Percentiles rank a stretch among this genome's conserved stretches.
These are phyloP conservation scores for Aspergillus amoenus DNA, from an alignment of 2,329 filamentous ascomycete genomes.

Conservation along the genomic window DNA sequence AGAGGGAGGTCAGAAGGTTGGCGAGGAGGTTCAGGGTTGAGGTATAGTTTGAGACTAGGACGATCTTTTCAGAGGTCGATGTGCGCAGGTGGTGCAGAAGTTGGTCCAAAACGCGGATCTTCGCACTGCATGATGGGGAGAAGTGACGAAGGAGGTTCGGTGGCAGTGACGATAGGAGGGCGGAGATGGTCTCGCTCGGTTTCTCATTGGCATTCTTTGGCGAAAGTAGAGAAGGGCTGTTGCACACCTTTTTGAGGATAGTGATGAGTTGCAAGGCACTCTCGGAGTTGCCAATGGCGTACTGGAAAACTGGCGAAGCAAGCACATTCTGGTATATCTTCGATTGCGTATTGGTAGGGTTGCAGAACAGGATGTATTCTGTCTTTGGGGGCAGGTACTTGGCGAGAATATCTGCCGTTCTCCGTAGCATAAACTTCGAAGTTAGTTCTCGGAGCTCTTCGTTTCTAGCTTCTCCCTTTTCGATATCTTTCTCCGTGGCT, in stretches of 20 bases:
- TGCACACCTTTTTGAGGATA: slow-evolving; percentile 72
- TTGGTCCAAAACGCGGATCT: slow-evolving; percentile 66
- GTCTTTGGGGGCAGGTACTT: slow-evolving; percentile 67
- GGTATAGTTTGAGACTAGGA: slow-evolving; percentile 75
- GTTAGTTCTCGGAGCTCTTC: slow-evolving; percentile 62
- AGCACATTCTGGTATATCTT: slow-evolving; percentile 64
- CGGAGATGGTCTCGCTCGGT: slow-evolving; percentile 47
- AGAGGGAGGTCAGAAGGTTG: slow-evolving; percentile 59
- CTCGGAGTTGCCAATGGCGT: slow-evolving; percentile 61
- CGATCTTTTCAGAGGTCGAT: slow-evolving; percentile 67
- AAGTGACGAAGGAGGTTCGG: slow-evolving; percentile 53
- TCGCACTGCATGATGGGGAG: slow-evolving; percentile 60
- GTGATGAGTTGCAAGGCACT: slow-evolving; percentile 68
- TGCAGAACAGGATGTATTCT: slow-evolving; percentile 67
- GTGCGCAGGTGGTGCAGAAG: slow-evolving; percentile 61
- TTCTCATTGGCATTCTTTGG: slow-evolving; percentile 50
- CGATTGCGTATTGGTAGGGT: slow-evolving; percentile 60
- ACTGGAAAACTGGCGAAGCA: slow-evolving; percentile 63
- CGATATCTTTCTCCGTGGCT: slow-evolving; percentile 60
- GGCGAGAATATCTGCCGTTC: slow-evolving; percentile 65
- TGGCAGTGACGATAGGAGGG: slow-evolving; percentile 56
- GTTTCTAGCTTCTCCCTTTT: slow-evolving; percentile 62
- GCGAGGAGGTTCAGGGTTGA: slow-evolving; percentile 68
- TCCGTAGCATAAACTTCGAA: slow-evolving; percentile 63
- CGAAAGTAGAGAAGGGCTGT: slow-evolving; percentile 64